These are phyloP conservation scores for Nigrospora sphaerica DNA, from an alignment of 2,329 filamentous ascomycete species.

Conservation along the genomic window DNA sequence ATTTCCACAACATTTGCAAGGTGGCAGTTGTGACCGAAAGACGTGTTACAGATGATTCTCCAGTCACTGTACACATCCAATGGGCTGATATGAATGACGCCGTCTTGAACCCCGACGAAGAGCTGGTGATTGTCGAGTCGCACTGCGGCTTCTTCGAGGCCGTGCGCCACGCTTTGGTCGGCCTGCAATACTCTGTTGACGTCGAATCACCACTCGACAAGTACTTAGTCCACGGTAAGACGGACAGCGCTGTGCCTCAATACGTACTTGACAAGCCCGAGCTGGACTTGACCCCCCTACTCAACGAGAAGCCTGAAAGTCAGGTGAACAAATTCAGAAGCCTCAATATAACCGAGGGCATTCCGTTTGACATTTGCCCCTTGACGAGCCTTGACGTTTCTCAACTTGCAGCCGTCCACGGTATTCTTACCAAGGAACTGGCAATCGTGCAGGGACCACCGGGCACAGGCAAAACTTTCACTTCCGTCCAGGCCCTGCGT, in stretches of 20 bases:
- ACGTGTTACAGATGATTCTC: slow-evolving; percentile 52
- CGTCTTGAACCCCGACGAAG: slow-evolving; percentile 58
- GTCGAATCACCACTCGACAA: slow-evolving; percentile 51
- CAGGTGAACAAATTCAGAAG: slow-evolving; percentile 6
- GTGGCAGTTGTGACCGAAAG: slow-evolving; percentile 69
- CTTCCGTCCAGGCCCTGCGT: slow-evolving; percentile 66
- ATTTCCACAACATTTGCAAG: slow-evolving; percentile 58
- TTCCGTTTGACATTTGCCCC: slow-evolving; percentile 14
- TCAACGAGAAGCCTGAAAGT: slow-evolving; percentile 16
- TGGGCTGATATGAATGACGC: slow-evolving; percentile 56
- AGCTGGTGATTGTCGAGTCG: slow-evolving; percentile 75
- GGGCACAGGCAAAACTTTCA: slow-evolving; percentile 68
- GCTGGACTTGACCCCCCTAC: slow-evolving; percentile 25
- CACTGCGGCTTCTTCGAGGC: slow-evolving; percentile 71
- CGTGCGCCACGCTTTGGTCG: slow-evolving; percentile 62
- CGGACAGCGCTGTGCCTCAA: slow-evolving; percentile 7
- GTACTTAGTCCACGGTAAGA: slow-evolving; percentile 44
- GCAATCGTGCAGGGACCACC: slow-evolving; percentile 81
- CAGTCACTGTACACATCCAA: slow-evolving; percentile 69
- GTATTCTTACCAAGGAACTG: slow-evolving; percentile 65
- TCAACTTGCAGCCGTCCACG: slow-evolving; percentile 60
- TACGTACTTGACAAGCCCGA: slow-evolving; percentile 22
- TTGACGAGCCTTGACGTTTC: slow-evolving; percentile 55
- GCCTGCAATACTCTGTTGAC: slow-evolving; percentile 54
- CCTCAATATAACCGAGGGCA: slow-evolving; percentile 15